Percentiles rank a stretch among this genome's conserved stretches.
Evolutionary conservation across 2,329 filamentous ascomycete species (phyloP).

Genomic region (Pseudocercospora macadamiae): DNA sequence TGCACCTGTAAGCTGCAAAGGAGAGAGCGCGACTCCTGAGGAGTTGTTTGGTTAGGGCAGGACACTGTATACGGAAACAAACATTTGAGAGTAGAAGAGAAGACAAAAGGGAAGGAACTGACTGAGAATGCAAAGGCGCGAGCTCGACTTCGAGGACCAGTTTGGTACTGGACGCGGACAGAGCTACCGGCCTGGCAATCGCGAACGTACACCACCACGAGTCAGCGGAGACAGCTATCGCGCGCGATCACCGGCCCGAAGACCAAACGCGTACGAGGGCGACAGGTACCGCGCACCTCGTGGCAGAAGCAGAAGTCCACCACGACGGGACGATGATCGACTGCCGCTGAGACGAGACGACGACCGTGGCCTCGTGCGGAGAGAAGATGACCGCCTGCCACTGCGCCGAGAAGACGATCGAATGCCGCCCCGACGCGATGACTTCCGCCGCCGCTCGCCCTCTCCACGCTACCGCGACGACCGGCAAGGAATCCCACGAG

Average conservation of each 20-base stretch:
- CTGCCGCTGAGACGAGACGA: conserved; percentile 4
- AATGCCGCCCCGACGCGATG: conserved; percentile 26
- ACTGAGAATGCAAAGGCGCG: conserved; percentile 22
- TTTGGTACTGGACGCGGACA: conserved; percentile 40
- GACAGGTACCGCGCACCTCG: conserved; percentile 39
- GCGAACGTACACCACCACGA: conserved; percentile 36
- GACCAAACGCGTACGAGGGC: conserved; percentile 31
- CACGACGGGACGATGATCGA: conserved; percentile 6
- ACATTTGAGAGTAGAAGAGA: too few relatives aligned
- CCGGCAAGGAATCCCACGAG: conserved; percentile 29
- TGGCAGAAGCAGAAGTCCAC: conserved; percentile 14
- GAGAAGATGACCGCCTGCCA: conserved; percentile 26
- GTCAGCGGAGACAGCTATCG: conserved; percentile 41
- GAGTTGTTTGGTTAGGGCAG: neutral
- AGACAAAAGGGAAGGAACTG: too few relatives aligned
- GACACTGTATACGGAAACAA: too few relatives aligned
- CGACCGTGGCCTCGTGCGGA: neutral
- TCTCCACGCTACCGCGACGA: conserved; percentile 34
- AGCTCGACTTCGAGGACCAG: conserved; percentile 37
- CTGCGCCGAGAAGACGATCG: conserved; percentile 18
- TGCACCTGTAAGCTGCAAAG: neutral
- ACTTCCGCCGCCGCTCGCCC: conserved; percentile 37
- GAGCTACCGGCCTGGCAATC: conserved; percentile 42
- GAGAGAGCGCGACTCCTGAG: neutral
- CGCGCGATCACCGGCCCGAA: conserved; percentile 54